Base-by-base conservation (phyloP, 2,329 filamentous ascomycete species). In the Knoxdaviesia proteae region DNA sequence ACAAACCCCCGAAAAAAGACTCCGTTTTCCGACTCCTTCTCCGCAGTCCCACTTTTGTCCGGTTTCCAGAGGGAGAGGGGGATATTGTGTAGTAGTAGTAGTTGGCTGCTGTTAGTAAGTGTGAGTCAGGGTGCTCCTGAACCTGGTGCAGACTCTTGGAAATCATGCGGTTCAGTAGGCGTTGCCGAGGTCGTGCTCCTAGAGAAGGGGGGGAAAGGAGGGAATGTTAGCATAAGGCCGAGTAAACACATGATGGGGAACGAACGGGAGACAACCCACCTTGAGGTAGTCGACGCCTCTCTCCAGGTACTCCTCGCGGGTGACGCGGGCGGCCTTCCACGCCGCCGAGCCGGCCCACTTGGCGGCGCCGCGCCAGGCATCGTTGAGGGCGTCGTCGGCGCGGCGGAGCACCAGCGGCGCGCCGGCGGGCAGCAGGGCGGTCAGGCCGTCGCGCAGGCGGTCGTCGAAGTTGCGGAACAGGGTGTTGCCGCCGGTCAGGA, bases 211-310 rank as follows among this genome's bases (percentile, higher is more conserved):
- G 20, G 3, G 3, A 20, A 20, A 20, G 11, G 10, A 41, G 8
- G 20, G 38, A 8, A 11, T 32, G 40, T 43, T 42, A 38, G 34
- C 6, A 38, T 7, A n/a, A 46, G 31, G 38, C 20, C 11, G 34
- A 4, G 29, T 8, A 31, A 37, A 34, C 30, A 29, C 7, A 6
- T 37, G 33, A 20, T 35, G 37, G 36, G 30, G 32, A 46, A 39
- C 10, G 3, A 36, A 3, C 20, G 33, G 8, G n/a, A 11, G 45
- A 36, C 34, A 35, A 56, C 67, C 47, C 52, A 73, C 86, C 74
- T 93, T 94, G 57, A 96, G 71, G 63, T 96, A 96, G 52, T 96
- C 88, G 29, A 76, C 68, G 1, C 90, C 90, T 66, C 93, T 94
- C 65, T 98, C 90, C 51, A 74, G 58, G 61, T 84, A 98, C 60